phyloP scores from a whole-genome alignment of 1,284 basidiomycete species.

The Golubevia pallescens region DNA sequence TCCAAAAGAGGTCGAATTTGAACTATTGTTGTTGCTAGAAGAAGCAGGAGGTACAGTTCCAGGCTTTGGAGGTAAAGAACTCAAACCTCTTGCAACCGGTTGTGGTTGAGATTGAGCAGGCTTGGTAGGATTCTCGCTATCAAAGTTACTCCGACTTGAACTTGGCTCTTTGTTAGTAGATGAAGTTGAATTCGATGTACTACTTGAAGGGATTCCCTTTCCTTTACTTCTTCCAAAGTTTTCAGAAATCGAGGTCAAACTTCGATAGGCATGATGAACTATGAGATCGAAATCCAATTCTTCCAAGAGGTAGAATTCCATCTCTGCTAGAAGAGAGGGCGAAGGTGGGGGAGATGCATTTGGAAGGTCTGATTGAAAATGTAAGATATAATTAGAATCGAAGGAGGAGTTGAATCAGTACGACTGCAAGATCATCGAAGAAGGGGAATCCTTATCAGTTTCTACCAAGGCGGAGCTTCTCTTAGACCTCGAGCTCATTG shows the following conservation, averaged over 20 bases:
- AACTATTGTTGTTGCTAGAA: not conserved
- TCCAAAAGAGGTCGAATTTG: not conserved
- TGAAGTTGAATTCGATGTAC: not conserved
- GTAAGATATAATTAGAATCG: constrained; percentile 3
- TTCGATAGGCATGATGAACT: constrained; percentile 51
- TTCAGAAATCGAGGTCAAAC: constrained; percentile 29
- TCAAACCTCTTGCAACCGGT: not conserved
- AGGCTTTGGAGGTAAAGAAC: not conserved
- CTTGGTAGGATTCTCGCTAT: not conserved
- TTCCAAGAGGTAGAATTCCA: constrained; percentile 61
- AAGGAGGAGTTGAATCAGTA: too few species aligned
- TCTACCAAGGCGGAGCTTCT: too few species aligned
- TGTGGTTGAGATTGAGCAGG: not conserved
- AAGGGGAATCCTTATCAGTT: too few species aligned
- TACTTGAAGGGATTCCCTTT: not conserved
- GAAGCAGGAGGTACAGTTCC: not conserved
- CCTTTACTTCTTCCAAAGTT: constrained; percentile 10
- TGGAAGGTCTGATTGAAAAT: constrained; percentile 17
- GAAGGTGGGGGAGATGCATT: constrained; percentile 11
- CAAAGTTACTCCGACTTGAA: not conserved
- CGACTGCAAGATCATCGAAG: not conserved
- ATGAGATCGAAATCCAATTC: constrained; percentile 62
- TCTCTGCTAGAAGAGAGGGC: constrained; percentile 34
- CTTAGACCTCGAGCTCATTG: too few species aligned
- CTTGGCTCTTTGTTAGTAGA: not conserved